Percentiles rank a stretch among this genome's conserved stretches.
These are phyloP conservation scores for Neopestalotiopsis rosae DNA, from an alignment of 2,329 filamentous ascomycete species.

Conservation along the genomic window DNA sequence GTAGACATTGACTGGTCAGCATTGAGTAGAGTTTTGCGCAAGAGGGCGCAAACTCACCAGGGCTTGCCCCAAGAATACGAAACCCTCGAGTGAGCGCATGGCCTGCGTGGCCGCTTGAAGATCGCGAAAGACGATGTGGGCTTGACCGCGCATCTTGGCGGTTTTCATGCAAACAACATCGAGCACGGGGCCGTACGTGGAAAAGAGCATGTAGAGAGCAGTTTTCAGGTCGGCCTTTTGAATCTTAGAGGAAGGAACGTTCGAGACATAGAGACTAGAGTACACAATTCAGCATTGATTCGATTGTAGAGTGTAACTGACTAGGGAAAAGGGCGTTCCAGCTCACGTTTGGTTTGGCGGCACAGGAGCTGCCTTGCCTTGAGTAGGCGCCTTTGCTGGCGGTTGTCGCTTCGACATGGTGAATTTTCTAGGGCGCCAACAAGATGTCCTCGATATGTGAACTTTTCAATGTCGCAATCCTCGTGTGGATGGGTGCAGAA, in stretches of 20 bases:
- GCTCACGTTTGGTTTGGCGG: slow-evolving; percentile 79
- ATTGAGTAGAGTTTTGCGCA: neutral
- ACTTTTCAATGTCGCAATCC: neutral
- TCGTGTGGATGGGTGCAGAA: neutral
- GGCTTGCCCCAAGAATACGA: slow-evolving; percentile 82
- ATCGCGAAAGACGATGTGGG: slow-evolving; percentile 90
- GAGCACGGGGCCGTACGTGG: slow-evolving; percentile 89
- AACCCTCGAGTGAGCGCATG: slow-evolving; percentile 86
- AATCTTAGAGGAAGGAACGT: slow-evolving; percentile 85
- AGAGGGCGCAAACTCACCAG: slow-evolving; percentile 65
- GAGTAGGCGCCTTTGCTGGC: slow-evolving; percentile 32
- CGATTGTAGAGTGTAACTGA: slow-evolving; percentile 22
- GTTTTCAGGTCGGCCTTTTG: slow-evolving; percentile 87
- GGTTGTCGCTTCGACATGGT: slow-evolving; percentile 29
- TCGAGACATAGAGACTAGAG: slow-evolving; percentile 82
- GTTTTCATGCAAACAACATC: slow-evolving; percentile 92
- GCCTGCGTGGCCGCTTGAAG: slow-evolving; percentile 91
- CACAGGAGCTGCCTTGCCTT: slow-evolving; percentile 57
- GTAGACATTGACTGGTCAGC: slow-evolving; percentile 4
- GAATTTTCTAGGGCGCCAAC: neutral
- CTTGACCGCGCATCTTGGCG: slow-evolving; percentile 92
- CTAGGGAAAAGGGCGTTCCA: slow-evolving; percentile 24
- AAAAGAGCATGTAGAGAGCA: slow-evolving; percentile 90
- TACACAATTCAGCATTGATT: neutral
- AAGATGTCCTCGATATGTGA: neutral